phyloP scores from a whole-genome alignment of 495 filamentous ascomycete genomes.

The Collariella sp. region DNA sequence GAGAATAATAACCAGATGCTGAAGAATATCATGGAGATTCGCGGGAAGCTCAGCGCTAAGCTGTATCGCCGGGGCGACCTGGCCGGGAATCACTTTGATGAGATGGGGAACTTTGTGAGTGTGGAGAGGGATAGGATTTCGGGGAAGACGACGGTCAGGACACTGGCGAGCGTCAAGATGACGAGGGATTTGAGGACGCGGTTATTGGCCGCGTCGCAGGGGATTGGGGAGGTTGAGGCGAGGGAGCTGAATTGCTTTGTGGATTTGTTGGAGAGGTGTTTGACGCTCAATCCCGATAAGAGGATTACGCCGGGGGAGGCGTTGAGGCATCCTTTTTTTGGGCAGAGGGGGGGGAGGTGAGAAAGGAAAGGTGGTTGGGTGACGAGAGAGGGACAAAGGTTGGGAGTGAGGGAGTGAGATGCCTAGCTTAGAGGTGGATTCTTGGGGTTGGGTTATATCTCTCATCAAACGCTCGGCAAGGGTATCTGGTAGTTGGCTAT shows the following conservation, averaged over 20 bases:
- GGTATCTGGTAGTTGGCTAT: no score
- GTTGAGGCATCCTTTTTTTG: conserved; percentile 73
- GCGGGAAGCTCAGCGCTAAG: conserved; percentile 85
- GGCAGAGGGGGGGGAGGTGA: conserved; percentile 15
- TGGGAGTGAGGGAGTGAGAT: neutral
- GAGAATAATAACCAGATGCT: conserved; percentile 98
- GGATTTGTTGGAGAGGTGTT: conserved; percentile 77
- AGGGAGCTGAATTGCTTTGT: conserved; percentile 75
- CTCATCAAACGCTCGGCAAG: no score
- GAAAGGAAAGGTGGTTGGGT: conserved; percentile 8
- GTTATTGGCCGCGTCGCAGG: conserved; percentile 62
- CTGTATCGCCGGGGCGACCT: conserved; percentile 71
- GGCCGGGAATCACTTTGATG: conserved; percentile 72
- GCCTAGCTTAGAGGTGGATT: no score
- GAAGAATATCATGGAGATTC: conserved; percentile 87
- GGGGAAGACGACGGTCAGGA: conserved; percentile 65
- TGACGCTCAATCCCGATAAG: conserved; percentile 89
- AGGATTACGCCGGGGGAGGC: conserved; percentile 80
- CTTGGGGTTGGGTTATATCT: no score
- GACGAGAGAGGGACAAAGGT: neutral
- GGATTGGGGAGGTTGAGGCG: conserved; percentile 63
- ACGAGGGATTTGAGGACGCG: conserved; percentile 73
- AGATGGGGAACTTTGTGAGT: conserved; percentile 77
- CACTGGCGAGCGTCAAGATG: conserved; percentile 68
- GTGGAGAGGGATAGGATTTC: conserved; percentile 77